Evolutionary conservation across 805 yeast species (phyloP), one percentile per base, ranked within the genome.

Genomic region (Scheffersomyces coipomensis): DNA sequence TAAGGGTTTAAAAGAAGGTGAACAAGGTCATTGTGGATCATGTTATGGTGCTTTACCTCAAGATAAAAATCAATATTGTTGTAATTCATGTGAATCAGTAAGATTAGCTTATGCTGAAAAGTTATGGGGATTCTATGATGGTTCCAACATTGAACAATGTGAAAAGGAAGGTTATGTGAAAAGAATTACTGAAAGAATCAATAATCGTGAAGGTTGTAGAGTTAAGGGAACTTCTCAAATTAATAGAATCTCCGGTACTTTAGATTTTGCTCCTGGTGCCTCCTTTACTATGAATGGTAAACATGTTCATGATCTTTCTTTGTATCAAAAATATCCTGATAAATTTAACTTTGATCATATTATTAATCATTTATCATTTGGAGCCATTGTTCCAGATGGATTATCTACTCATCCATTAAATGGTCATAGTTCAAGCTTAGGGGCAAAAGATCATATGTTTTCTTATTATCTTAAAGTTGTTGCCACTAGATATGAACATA

Each of bases 221-320:
- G 73, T 93, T 29, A 74, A 76, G 46, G 99, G 99, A 22, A 71
- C 76, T 17, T 83, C 95, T 5, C 69, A 78, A 49, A 79, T 93
- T 55, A 87, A 87, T 62, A 79, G 95, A 64, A 85, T 93, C 32
- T 82, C 85, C 17, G 99, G 99, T 34, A 85, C 88, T 54, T 66
- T 93, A 46, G 98, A 93, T 67, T 89, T 93, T 73, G 97, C 97
- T 1, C 98, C 99, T 3, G 99, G 99, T 29, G 80, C 85, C 19
- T 81, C 95, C 2, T 73, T 71, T 52, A 76, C 82, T 29, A 60
- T 64, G 41, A 62, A 66, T 8, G 79, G 78, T 13, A 73, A 75
- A 36, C 99, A 93, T 60, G 73, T 78, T 43, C 99, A 93, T 66
- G 99, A 93, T 56, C 62, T 85, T 39, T 84, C 96, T 6, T 70